Conservation (phyloP, 345 rosid genomes). For the Linum trigynum region DNA sequence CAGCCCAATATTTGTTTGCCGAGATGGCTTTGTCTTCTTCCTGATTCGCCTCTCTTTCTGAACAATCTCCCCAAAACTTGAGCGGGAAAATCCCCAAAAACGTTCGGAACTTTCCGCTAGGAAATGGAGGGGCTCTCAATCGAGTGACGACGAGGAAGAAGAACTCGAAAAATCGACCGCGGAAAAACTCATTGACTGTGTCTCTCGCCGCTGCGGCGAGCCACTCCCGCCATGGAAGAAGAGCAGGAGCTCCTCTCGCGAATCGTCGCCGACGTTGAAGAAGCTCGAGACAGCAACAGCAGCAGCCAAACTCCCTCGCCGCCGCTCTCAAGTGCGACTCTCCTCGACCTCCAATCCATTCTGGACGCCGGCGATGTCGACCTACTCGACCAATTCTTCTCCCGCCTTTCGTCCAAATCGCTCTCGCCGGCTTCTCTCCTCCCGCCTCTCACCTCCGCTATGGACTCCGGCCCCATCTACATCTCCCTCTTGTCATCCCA, state of each 20-base stretch:
- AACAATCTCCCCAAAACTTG: no score
- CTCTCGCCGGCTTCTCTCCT: conserved; percentile 41
- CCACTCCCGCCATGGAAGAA: conserved; percentile 6
- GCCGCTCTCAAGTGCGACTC: conserved; percentile 29
- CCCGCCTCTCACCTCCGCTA: conserved; percentile 41
- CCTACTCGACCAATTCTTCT: conserved; percentile 37
- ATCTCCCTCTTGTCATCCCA: conserved; percentile 48
- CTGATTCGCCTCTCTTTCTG: no score
- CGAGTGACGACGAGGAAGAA: no score
- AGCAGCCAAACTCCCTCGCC: neutral
- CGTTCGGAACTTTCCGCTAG: no score
- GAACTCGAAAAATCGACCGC: no score
- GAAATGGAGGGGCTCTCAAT: no score
- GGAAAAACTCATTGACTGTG: no score
- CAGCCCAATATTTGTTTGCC: no score
- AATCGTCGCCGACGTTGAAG: conserved; percentile 16
- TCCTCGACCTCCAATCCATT: conserved; percentile 46
- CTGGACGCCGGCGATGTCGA: conserved; percentile 37
- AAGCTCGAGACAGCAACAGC: neutral
- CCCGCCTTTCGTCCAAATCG: conserved; percentile 33
- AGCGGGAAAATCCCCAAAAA: no score
- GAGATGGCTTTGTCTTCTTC: no score
- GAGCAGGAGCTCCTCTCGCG: neutral
- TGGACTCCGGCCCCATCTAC: conserved; percentile 42
- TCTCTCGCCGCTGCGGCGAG: no score